Conservation (phyloP, 2,329 filamentous ascomycete genomes). For the Aspergillus terreus region DNA sequence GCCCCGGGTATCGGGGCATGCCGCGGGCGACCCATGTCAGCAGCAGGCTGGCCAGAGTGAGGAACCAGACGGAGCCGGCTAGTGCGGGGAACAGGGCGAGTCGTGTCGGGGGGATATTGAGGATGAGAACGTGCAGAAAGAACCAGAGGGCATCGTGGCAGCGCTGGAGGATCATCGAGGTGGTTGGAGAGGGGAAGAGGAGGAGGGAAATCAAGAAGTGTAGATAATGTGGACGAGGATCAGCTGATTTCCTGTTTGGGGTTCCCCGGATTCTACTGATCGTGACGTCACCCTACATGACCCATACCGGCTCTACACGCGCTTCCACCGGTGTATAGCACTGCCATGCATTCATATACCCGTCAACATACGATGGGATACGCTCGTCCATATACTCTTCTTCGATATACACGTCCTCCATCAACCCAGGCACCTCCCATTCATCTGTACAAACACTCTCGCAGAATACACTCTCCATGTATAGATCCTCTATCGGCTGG, state of each 20-base stretch:
- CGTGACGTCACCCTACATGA: background rate
- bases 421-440: no score
- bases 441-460: no score
- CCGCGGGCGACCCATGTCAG: constrained; percentile 17
- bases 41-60: constrained; percentile 16
- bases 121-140: constrained; percentile 15
- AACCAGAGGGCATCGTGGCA: constrained; percentile 16
- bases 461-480: no score
- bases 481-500: no score
- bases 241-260: background rate
- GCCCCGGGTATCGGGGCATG: constrained; percentile 18
- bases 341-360: no score
- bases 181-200: constrained; percentile 36
- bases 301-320: no score
- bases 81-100: constrained; percentile 17
- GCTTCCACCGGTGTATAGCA: no score
- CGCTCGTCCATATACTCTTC: no score
- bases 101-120: constrained; percentile 19
- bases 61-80: constrained; percentile 18
- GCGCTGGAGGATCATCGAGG: constrained; percentile 4
- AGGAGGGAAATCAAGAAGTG: constrained; percentile 1
- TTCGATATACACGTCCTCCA: no score
- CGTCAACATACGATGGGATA: no score
- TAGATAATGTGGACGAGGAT: background rate
- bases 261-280: background rate